Evolutionary conservation across 2,329 filamentous ascomycete species (phyloP), one percentile per base, ranked within the genome.

Genomic region (Aspergillus luchuensis): DNA sequence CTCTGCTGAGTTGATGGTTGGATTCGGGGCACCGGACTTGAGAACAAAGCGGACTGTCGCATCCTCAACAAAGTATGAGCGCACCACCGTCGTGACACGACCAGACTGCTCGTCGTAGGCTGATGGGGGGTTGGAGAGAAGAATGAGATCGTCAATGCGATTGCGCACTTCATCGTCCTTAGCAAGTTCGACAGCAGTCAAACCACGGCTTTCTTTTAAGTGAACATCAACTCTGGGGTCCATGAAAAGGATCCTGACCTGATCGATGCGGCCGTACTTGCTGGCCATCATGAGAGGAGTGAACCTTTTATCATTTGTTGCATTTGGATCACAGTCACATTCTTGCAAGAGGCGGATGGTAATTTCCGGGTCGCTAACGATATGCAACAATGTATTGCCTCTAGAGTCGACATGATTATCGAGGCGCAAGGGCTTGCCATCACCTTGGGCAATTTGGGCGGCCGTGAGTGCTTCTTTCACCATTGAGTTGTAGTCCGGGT

Each of bases 131-230:
- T 88, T 87, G 19, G 91, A 90, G 65, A 99, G 89, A 8, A 99
- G 80, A 1, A 93, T 89, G 64, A 99, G 82, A 74, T 99, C 95
- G 72, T 99, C 95, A 64, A 99, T 97, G 68, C 91, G 89, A 77
- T 98, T 99, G 41, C 95, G 87, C 25, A 99, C 91, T 67, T 99
- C 95, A 72, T 99, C 95, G 70, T 99, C 96, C 74, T 99, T 99
- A 53, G 96, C 95, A 50, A 99, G 83, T 76, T 99, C 95, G 6
- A 98, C 92, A 7, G 95, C 95, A 7, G 94, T 97, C 68, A 99
- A 82, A 0, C 95, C 95, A 61, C 95, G 87, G 15, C 91, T 79
- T 74, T 99, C 96, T 74, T 90, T 91, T 30, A 93, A 87, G 45
- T 89, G 87, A 13, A 94, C 79, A 72, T 99, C 95, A 4, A 97